Conservation (phyloP, 169 alveolate genomes). For the Cryptosporidium sp. region DNA sequence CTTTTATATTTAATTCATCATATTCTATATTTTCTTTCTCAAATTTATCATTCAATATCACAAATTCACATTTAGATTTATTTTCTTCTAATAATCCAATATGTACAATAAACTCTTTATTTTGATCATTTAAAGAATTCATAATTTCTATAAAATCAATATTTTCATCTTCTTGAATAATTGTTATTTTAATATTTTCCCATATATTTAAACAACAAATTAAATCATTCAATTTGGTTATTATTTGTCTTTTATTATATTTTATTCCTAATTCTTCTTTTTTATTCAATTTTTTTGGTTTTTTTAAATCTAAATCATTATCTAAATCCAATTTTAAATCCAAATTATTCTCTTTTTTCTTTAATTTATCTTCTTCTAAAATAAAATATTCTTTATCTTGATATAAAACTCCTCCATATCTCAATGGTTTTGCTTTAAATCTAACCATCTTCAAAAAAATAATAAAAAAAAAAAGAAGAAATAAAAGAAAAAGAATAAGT, state of each 20-base stretch:
- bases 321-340: neutral
- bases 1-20: too few relatives aligned
- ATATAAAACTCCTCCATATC: neutral
- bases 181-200: slow-evolving; percentile 19
- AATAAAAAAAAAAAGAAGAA: too few relatives aligned
- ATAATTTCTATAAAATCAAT: neutral
- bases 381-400: too few relatives aligned
- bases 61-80: slow-evolving; percentile 8
- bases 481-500: too few relatives aligned
- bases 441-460: neutral
- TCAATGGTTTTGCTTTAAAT: neutral
- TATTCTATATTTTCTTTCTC: neutral
- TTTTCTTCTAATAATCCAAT: neutral
- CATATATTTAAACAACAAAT: slow-evolving; percentile 22
- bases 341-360: neutral
- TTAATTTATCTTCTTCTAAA: neutral
- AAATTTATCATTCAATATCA: neutral
- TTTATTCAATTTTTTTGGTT: neutral
- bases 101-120: neutral
- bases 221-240: neutral
- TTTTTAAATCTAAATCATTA: too few relatives aligned
- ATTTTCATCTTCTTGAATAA: neutral
- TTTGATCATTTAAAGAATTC: neutral
- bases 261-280: neutral
- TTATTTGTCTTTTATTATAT: neutral